Evolutionary conservation across 164 flowering plant genomes (phyloP).

Genomic region (Sextonia rubra): DNA sequence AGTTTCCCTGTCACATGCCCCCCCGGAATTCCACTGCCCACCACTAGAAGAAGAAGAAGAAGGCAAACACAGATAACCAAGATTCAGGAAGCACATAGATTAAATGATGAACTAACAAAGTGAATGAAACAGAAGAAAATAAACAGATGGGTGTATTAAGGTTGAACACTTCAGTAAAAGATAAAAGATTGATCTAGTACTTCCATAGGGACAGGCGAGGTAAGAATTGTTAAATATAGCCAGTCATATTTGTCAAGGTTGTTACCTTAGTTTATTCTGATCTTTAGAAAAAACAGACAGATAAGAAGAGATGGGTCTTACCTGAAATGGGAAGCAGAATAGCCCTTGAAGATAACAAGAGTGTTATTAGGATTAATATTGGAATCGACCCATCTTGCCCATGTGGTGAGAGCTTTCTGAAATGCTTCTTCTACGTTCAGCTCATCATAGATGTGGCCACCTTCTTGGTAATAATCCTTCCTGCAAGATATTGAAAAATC

Average conservation of each 20-base stretch:
- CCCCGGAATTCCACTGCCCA: slow-evolving; percentile 96
- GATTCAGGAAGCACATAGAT: no score
- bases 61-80: no score
- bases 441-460: slow-evolving; percentile 68
- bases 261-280: no score
- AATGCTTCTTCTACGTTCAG: slow-evolving; percentile 83
- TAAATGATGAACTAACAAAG: no score
- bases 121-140: not conserved
- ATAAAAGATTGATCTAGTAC: no score
- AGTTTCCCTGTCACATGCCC: slow-evolving; percentile 73
- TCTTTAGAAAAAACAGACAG: no score
- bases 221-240: no score
- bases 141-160: slow-evolving; percentile 1
- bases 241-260: no score
- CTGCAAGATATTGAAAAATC: slow-evolving; percentile 30
- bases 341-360: slow-evolving; percentile 80
- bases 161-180: no score
- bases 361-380: slow-evolving; percentile 61
- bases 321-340: slow-evolving; percentile 96
- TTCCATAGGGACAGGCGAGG: no score
- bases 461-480: slow-evolving; percentile 96
- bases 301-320: slow-evolving; percentile 15
- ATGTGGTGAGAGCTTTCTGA: slow-evolving; percentile 77
- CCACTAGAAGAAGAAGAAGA: slow-evolving; percentile 43
- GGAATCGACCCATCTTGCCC: slow-evolving; percentile 92